Percentiles rank a stretch among this genome's conserved stretches.
These are phyloP conservation scores for Citrus mangshanensis DNA, from an alignment of 345 rosid genomes.

Conservation along the genomic window DNA sequence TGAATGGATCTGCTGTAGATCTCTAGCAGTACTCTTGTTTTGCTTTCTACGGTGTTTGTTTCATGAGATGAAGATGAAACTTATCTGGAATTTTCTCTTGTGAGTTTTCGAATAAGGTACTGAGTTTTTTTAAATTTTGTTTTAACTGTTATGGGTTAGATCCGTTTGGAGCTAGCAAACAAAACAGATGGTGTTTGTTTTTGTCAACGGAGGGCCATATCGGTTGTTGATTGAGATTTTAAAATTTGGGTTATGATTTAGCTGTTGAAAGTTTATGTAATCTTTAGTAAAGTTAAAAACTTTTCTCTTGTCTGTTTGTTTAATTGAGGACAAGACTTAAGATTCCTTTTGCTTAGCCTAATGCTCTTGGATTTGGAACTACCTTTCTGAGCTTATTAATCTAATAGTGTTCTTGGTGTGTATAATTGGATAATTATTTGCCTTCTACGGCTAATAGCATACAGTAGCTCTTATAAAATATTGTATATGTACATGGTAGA, in stretches of 20 bases:
- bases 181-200: conserved; percentile 16
- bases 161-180: conserved; percentile 26
- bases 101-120: neutral
- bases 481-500: neutral
- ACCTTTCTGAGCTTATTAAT: neutral
- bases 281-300: conserved; percentile 45
- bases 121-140: no score
- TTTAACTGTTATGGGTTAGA: conserved; percentile 25
- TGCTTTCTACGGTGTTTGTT: conserved; percentile 19
- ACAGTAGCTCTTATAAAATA: neutral
- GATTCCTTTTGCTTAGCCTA: conserved; percentile 32
- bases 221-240: conserved; percentile 2
- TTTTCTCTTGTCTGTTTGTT: conserved; percentile 40
- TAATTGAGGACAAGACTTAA: conserved; percentile 27
- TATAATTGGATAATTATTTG: neutral
- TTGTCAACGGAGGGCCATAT: neutral
- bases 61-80: conserved; percentile 10
- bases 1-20: conserved; percentile 40
- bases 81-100: conserved; percentile 15
- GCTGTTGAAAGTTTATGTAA: conserved; percentile 39
- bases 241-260: conserved; percentile 27
- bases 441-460: neutral
- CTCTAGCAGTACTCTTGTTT: conserved; percentile 25
- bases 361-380: conserved; percentile 19
- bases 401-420: conserved; percentile 10